Conservation (phyloP, 768 basidiomycete genomes). For the Amyloporia xantha region DNA sequence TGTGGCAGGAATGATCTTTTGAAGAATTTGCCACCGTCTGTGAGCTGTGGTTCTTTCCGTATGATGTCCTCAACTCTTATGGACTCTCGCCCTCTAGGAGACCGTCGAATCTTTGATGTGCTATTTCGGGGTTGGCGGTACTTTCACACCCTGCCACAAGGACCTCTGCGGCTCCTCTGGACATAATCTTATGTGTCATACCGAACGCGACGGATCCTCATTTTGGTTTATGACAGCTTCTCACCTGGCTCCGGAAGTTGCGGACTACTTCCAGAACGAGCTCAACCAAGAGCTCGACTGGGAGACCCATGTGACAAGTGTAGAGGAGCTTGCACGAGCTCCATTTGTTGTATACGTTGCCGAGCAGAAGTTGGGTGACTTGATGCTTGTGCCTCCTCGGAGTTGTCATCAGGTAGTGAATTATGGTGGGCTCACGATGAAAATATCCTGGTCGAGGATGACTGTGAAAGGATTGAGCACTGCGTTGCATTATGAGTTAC, state of each 20-base stretch:
- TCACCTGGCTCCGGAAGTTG: constrained; percentile 45
- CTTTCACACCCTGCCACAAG: constrained; percentile 81
- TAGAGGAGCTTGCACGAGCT: constrained; percentile 58
- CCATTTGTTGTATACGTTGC: constrained; percentile 65
- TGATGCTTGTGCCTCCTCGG: constrained; percentile 75
- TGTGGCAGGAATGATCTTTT: constrained; percentile 51
- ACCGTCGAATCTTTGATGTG: constrained; percentile 78
- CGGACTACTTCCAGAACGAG: constrained; percentile 50
- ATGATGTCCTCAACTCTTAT: constrained; percentile 4
- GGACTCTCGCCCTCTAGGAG: no score
- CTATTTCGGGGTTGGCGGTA: constrained; percentile 76
- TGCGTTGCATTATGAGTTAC: constrained; percentile 68
- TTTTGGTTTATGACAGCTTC: constrained; percentile 85
- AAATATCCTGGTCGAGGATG: constrained; percentile 86
- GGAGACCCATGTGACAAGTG: constrained; percentile 57
- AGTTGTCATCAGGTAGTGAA: constrained; percentile 85
- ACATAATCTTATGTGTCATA: constrained; percentile 83
- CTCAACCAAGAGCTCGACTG: constrained; percentile 62
- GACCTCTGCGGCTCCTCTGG: constrained; percentile 81
- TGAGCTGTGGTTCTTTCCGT: constrained; percentile 28
- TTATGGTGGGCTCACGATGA: constrained; percentile 71
- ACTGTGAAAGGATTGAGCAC: constrained; percentile 51
- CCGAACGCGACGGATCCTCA: constrained; percentile 63
- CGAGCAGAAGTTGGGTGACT: constrained; percentile 69
- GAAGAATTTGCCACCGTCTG: constrained; percentile 45